Percentiles rank a stretch among this genome's conserved stretches.
phyloP scores from a whole-genome alignment of 1,139 yeast genomes.

The Yamadazyma trypodendri region DNA sequence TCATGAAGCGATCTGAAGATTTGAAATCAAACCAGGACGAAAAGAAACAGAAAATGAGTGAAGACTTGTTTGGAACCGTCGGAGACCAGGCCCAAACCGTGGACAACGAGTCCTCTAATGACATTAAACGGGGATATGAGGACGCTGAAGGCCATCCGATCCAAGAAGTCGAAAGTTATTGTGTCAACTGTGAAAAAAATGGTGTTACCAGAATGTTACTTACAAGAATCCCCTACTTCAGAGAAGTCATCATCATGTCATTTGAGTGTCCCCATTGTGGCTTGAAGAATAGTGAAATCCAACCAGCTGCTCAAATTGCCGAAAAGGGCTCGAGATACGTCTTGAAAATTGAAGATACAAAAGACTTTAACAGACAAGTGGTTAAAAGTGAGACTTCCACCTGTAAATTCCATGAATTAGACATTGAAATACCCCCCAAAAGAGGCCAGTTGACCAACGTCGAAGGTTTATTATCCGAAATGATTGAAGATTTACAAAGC shows the following conservation, averaged over 20 bases:
- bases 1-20: slow-evolving; percentile 24
- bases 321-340: slow-evolving; percentile 81
- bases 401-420: slow-evolving; percentile 81
- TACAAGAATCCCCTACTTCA: slow-evolving; percentile 87
- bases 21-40: slow-evolving; percentile 17
- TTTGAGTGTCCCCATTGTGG: slow-evolving; percentile 96
- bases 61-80: slow-evolving; percentile 15
- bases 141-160: slow-evolving; percentile 96
- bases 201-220: slow-evolving; percentile 83
- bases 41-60: slow-evolving; percentile 17
- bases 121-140: slow-evolving; percentile 48
- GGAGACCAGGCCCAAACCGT: slow-evolving; percentile 16
- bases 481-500: slow-evolving; percentile 74
- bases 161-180: slow-evolving; percentile 89
- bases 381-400: slow-evolving; percentile 87
- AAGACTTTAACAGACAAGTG: slow-evolving; percentile 85
- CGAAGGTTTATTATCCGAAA: slow-evolving; percentile 83
- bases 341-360: slow-evolving; percentile 65
- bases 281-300: slow-evolving; percentile 86
- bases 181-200: slow-evolving; percentile 90
- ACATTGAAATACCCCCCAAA: slow-evolving; percentile 93
- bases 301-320: slow-evolving; percentile 87
- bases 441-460: slow-evolving; percentile 90
- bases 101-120: slow-evolving; percentile 13
- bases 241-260: slow-evolving; percentile 92